Percentiles rank a stretch among this genome's conserved stretches.
Evolutionary conservation across 2,329 filamentous ascomycete species (phyloP).

Genomic region (Fusarium aywerte): DNA sequence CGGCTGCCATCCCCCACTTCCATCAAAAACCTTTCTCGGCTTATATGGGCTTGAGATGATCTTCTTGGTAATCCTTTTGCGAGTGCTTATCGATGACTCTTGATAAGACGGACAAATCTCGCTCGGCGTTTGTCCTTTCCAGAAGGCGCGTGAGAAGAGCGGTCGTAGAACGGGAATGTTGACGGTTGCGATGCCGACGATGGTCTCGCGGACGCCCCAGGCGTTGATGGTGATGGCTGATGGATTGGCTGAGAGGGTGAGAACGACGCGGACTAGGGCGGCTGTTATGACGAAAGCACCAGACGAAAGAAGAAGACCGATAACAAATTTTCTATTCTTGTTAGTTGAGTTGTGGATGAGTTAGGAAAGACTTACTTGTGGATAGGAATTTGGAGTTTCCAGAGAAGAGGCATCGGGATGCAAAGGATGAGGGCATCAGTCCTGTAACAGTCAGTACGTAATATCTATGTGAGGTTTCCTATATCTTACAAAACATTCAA

Average conservation of each 20-base stretch:
- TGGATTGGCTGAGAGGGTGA: constrained; percentile 38
- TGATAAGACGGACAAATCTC: constrained; percentile 1
- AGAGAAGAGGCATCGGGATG: constrained; percentile 36
- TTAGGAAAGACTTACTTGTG: constrained; percentile 22
- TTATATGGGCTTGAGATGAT: not conserved
- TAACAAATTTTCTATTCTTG: constrained; percentile 38
- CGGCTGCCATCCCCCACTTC: not conserved
- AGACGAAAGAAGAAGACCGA: constrained; percentile 42
- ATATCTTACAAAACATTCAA: constrained; percentile 39
- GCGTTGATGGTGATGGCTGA: constrained; percentile 42
- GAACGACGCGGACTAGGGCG: constrained; percentile 38
- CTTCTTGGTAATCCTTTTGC: not conserved
- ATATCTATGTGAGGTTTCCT: no score
- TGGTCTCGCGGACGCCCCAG: constrained; percentile 47
- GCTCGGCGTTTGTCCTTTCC: not conserved
- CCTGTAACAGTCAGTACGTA: not conserved
- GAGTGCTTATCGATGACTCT: constrained; percentile 1
- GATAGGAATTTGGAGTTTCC: constrained; percentile 40
- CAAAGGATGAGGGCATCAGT: constrained; percentile 33
- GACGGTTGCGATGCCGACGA: constrained; percentile 54
- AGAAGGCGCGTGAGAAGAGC: constrained; percentile 29
- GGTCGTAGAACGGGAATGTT: constrained; percentile 41
- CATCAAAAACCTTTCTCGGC: not conserved
- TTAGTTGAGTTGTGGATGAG: not conserved
- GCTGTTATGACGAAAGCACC: constrained; percentile 45